phyloP scores from a whole-genome alignment of 2,329 filamentous ascomycete species.

The Furcasterigmium sp. region DNA sequence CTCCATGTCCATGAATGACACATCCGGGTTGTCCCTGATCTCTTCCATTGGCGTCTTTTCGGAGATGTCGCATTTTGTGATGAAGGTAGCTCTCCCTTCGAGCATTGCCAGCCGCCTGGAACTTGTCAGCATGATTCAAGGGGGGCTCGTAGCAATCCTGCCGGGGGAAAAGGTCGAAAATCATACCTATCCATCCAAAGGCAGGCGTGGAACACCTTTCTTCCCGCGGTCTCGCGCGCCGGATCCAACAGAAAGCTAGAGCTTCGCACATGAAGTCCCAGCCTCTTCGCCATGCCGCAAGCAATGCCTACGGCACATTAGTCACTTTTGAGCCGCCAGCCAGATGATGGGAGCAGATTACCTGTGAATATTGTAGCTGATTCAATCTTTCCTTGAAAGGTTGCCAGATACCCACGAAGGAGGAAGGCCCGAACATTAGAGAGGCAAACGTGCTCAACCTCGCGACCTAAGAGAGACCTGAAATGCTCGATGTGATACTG shows the following conservation, averaged over 20 bases:
- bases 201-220: background rate
- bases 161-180: background rate
- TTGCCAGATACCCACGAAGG: background rate
- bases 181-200: background rate
- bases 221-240: background rate
- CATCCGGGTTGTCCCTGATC: background rate
- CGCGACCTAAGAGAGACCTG: background rate
- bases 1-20: background rate
- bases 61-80: background rate
- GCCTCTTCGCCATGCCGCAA: background rate
- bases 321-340: too few species aligned
- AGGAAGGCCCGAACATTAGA: background rate
- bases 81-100: background rate
- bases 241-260: background rate
- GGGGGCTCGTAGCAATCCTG: background rate
- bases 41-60: background rate
- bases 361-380: background rate
- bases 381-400: background rate
- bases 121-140: background rate
- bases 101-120: background rate
- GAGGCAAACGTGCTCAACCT: background rate
- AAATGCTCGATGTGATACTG: background rate
- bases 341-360: too few species aligned
- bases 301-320: background rate
- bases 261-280: background rate